Base-by-base conservation (phyloP, 306 rosid genomes). In the Prunus padus region DNA sequence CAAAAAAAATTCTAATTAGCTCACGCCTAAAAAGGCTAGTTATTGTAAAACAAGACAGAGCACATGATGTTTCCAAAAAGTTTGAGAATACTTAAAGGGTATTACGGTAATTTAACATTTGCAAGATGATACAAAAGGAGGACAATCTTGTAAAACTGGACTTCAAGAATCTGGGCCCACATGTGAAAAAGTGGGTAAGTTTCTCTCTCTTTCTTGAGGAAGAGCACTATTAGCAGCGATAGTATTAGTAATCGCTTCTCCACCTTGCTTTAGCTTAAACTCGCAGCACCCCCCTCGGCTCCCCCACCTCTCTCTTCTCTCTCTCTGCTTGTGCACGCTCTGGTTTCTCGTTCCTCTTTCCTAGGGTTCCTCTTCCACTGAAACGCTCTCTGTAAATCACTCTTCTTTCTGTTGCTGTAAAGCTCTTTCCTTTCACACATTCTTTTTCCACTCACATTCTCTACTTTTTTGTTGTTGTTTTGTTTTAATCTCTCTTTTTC, bases 231-330 rank as follows among this genome's bases (percentile, higher is more conserved):
- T 11, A 30, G 18, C 25, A 18, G 67, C 10, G 40, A 60, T 1
- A 30, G 64, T 7, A 11, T n/a, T n/a, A n/a, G n/a, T n/a, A n/a
- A n/a, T 55, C 26, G 3, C 54, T 4, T 19, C 22, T 65, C 5
- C 72, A 30, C 18, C 4, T 60, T 49, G 20, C 19, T 33, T 61
- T 87, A 72, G 86, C 93, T 86, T 87, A 75, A 69, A 73, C 80
- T 76, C 74, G 67, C 85, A 83, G 83, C 79, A 47, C 74, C 77
- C 60, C 2, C 37, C 5, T 14, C 59, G 2, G 22, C 44, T 57
- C 2, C 60, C 11, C 82, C 14, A 44, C 26, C 52, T 26, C 73
- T 59, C 77, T 33, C 37, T 22, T 7, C 23, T n/a, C 23, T 52
- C 60, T 54, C 11, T 16, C 3, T 10, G 50, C 12, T 4, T 56